Evolutionary conservation across 768 basidiomycete species (phyloP), one percentile per base, ranked within the genome.

Genomic region (Auriculariales sp.): DNA sequence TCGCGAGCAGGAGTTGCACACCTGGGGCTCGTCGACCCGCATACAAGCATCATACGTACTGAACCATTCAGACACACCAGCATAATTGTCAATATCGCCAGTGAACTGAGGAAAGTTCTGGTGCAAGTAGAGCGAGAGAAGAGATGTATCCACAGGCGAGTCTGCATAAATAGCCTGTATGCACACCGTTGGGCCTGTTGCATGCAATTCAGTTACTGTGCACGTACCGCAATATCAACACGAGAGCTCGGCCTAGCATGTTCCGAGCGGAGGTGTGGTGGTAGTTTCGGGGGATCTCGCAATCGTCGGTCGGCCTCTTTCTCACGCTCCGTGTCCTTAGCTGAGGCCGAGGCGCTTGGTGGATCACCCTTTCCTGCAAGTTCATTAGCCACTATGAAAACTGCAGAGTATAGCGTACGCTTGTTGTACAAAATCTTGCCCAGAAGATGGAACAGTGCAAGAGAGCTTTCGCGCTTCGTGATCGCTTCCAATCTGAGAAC

Each of bases 371-470:
- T 88, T 5, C 87, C 87, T 91, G 56, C 10, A 28, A 15, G 14
- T 49, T 15, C 3, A 15, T 27, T 22, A 49, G 22, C 54, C 27
- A 53, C n/a, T 52, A 19, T 28, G 27, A 24, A 39, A 15, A 35
- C 30, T 28, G 11, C 29, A 22, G 15, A 35, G 19, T 34, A 44
- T 27, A 1, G 64, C 77, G 49, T 36, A 95, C 95, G 79, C 64
- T 98, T 99, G 63, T 94, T 97, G 61, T 95, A 98, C 45, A 98
- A 62, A 1, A 98, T 76, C 66, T 88, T 94, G 14, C 95, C 95
- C 46, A 99, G 69, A 15, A 97, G 65, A 64, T 97, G 95, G 61
- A 99, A 99, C 47, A 99, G 66, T 9, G 77, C 79, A 14, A 99
- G 67, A 52, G 79, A 86, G 57, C 90, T 83, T 59, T 99, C 95